Conservation (phyloP, 1,284 basidiomycete genomes). For the Fistulinella staudtii region DNA sequence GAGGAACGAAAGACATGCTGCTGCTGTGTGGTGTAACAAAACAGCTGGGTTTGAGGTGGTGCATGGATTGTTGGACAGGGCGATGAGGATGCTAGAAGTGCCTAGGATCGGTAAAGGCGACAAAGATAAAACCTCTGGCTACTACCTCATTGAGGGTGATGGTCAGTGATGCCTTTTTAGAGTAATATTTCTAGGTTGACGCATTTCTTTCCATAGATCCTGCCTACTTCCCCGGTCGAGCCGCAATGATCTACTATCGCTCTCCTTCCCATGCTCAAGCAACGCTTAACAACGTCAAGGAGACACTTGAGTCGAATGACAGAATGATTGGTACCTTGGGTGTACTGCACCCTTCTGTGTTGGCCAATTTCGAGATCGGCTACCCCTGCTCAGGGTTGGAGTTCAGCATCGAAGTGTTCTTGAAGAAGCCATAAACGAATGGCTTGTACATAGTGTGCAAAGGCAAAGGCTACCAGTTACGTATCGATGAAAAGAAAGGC, state of each 20-base stretch:
- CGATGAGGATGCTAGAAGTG: conserved; percentile 94
- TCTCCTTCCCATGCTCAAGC: conserved; percentile 37
- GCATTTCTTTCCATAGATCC: conserved; percentile 51
- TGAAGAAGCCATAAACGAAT: conserved; percentile 57
- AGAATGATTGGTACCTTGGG: conserved; percentile 80
- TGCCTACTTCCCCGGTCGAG: conserved; percentile 93
- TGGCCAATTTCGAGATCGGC: conserved; percentile 88
- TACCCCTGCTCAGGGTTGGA: conserved; percentile 97
- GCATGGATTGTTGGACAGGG: conserved; percentile 89
- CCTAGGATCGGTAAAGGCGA: conserved; percentile 68
- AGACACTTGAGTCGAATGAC: conserved; percentile 42
- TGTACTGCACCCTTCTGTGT: conserved; percentile 87
- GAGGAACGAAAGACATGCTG: conserved; percentile 83
- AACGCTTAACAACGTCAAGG: conserved; percentile 18
- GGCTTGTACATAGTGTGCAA: conserved; percentile 10
- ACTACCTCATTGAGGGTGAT: conserved; percentile 85
- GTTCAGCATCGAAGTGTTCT: conserved; percentile 90
- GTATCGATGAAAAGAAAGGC: conserved; percentile 2
- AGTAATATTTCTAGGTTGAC: conserved; percentile 4
- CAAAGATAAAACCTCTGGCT: conserved; percentile 64
- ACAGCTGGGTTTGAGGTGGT: conserved; percentile 96
- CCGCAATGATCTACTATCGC: conserved; percentile 88
- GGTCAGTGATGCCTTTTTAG: conserved; percentile 46
- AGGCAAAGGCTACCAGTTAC: neutral
- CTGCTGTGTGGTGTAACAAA: conserved; percentile 93